These are phyloP conservation scores for Exophiala phaeomuriformis DNA, from an alignment of 2,329 filamentous ascomycete genomes.

Conservation along the genomic window DNA sequence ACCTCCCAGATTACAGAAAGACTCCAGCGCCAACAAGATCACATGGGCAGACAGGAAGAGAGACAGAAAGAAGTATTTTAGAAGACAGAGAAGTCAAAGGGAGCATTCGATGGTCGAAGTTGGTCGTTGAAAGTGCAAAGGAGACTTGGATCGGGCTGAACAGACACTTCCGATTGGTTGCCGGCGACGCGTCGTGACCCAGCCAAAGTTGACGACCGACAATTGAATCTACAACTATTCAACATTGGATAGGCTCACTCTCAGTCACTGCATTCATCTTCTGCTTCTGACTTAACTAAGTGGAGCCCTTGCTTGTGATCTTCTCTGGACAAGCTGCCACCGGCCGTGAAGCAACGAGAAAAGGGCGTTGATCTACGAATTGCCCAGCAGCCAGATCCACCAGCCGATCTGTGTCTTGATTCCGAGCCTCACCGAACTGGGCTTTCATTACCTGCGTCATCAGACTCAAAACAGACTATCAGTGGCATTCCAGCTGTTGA, in stretches of 20 bases:
- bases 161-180: slow-evolving; percentile 1
- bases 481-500: too few species aligned
- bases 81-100: background rate
- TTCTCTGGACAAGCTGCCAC: too few species aligned
- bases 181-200: slow-evolving; percentile 3
- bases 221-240: background rate
- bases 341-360: too few species aligned
- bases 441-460: too few species aligned
- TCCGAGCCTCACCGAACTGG: too few species aligned
- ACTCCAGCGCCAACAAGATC: background rate
- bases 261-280: too few species aligned
- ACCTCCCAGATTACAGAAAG: background rate
- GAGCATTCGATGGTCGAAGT: background rate
- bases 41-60: background rate
- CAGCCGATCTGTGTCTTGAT: too few species aligned
- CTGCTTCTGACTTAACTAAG: too few species aligned
- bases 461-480: too few species aligned
- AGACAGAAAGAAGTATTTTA: background rate
- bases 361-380: too few species aligned
- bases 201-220: background rate
- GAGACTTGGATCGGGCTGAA: background rate
- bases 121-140: background rate
- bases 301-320: too few species aligned
- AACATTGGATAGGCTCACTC: background rate
- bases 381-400: too few species aligned